Percentiles rank a stretch among this genome's conserved stretches.
These are phyloP conservation scores for Yamadazyma triangularis DNA, from an alignment of 1,139 yeast species.

Conservation along the genomic window DNA sequence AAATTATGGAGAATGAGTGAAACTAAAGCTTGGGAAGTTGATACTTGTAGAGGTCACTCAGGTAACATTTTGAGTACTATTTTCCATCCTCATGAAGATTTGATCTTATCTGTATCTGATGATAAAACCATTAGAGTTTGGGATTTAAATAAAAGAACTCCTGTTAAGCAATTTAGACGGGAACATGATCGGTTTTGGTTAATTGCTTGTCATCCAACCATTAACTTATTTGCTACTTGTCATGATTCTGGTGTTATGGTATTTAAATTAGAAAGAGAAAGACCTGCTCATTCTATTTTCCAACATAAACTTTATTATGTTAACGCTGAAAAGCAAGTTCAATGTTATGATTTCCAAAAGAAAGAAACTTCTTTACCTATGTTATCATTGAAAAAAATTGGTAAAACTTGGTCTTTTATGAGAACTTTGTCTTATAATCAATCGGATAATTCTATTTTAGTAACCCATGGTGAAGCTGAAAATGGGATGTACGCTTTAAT, in stretches of 20 bases:
- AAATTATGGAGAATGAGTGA: conserved; percentile 98
- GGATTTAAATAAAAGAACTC: conserved; percentile 93
- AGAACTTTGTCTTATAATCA: conserved; percentile 87
- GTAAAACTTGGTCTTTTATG: conserved; percentile 83
- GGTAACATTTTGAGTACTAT: conserved; percentile 85
- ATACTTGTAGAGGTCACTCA: conserved; percentile 96
- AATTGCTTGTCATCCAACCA: conserved; percentile 80
- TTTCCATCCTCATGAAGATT: conserved; percentile 91
- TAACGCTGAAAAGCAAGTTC: conserved; percentile 84
- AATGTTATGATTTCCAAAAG: conserved; percentile 62
- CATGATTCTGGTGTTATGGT: conserved; percentile 98
- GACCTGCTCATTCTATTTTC: conserved; percentile 81
- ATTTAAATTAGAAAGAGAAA: conserved; percentile 93
- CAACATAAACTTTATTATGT: conserved; percentile 71
- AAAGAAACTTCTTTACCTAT: conserved; percentile 70
- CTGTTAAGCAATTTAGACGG: conserved; percentile 91
- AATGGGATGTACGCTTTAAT: conserved; percentile 68
- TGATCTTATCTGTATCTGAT: conserved; percentile 90
- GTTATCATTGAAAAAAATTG: conserved; percentile 78
- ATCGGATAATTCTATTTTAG: conserved; percentile 80
- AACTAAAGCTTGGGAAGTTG: conserved; percentile 98
- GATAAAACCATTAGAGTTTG: conserved; percentile 97
- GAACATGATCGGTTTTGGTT: conserved; percentile 96
- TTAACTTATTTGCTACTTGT: conserved; percentile 92
- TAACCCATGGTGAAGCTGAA: conserved; percentile 70